Evolutionary conservation across 305 asterid genomes (phyloP), one percentile per base, ranked within the genome.

Genomic region (Rubia peregrina): DNA sequence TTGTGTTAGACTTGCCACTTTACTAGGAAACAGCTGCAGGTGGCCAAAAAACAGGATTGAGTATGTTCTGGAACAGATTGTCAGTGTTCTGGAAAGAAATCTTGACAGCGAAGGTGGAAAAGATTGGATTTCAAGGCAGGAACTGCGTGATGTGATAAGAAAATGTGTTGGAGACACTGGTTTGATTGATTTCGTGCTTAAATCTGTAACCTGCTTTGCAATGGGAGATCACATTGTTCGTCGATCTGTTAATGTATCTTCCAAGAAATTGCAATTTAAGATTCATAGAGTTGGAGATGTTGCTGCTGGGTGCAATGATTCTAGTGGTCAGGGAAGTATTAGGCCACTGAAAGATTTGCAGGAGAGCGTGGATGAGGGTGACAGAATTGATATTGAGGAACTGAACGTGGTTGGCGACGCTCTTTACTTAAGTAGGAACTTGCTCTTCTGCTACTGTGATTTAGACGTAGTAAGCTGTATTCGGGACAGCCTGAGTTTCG

Each of bases 1-100:
- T 30, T 78, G 78, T 55, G 81, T 77, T 65, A 59, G 68, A 22
- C 77, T 91, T 71, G 84, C 85, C 73, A 76, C 81, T 73, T 76
- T 69, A 62, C 74, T 91, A 80, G 84, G 77, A 17, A 84, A 68
- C 56, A 84, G 85, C 67, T 84, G 91, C 80, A 85, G 97, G 74
- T 91, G 92, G 91, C 81, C 96, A 66, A 77, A 81, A 38, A 84
- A 78, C 65, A 81, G 96, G 86, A 65, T 91, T 19, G 79, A 85
- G 72, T 53, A 73, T 13, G 91, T 81, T 72, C 78, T 89, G 61
- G 68, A 62, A n/a, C 89, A 83, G 72, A 80, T 91, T 43, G 84
- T 89, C 71, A 76, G 80, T 71, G 76, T 80, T 71, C 74, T 91
- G 79, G 83, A 84, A 80, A 80, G 77, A 69, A 85, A 81, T 42